Conservation (phyloP, 495 filamentous ascomycete species). For the Penicillium antarcticum region DNA sequence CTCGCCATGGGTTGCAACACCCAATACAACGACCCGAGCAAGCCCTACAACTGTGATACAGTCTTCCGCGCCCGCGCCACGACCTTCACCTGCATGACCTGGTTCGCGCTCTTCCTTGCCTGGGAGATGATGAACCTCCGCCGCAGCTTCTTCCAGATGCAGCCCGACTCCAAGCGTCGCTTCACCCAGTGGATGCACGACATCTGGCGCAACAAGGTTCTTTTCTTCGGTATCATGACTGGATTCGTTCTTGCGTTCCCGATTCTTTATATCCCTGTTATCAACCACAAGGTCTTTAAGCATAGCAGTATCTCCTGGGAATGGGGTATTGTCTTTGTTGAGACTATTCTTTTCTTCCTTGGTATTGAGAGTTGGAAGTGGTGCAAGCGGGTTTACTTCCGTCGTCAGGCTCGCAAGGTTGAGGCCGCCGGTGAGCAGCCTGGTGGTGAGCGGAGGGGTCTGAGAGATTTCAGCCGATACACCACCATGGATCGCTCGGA, state of each 20-base stretch:
- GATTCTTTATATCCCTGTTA: conserved; percentile 66
- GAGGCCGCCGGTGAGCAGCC: conserved; percentile 1
- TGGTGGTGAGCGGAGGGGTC: conserved; percentile 7
- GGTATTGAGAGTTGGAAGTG: conserved; percentile 69
- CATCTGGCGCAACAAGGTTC: conserved; percentile 68
- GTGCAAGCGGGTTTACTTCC: conserved; percentile 55
- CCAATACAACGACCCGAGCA: conserved; percentile 33
- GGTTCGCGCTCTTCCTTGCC: conserved; percentile 70
- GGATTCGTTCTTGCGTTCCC: conserved; percentile 72
- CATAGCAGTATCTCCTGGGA: conserved; percentile 71
- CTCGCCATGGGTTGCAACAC: conserved; percentile 64
- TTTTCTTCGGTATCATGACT: conserved; percentile 65
- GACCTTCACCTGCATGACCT: conserved; percentile 69
- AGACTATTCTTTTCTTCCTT: conserved; percentile 57
- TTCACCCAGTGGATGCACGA: conserved; percentile 58
- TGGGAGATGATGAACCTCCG: conserved; percentile 73
- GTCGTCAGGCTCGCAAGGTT: conserved; percentile 22
- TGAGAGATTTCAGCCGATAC: conserved; percentile 35
- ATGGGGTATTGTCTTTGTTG: conserved; percentile 62
- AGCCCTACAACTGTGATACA: conserved; percentile 49
- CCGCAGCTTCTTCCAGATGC: conserved; percentile 66
- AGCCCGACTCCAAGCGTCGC: conserved; percentile 48
- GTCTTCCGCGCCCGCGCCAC: conserved; percentile 72
- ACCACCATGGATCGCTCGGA: conserved; percentile 40
- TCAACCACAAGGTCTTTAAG: conserved; percentile 68